These are phyloP conservation scores for Trichopus zeylanicus DNA, from an alignment of 116 monocot genomes.

Conservation along the genomic window DNA sequence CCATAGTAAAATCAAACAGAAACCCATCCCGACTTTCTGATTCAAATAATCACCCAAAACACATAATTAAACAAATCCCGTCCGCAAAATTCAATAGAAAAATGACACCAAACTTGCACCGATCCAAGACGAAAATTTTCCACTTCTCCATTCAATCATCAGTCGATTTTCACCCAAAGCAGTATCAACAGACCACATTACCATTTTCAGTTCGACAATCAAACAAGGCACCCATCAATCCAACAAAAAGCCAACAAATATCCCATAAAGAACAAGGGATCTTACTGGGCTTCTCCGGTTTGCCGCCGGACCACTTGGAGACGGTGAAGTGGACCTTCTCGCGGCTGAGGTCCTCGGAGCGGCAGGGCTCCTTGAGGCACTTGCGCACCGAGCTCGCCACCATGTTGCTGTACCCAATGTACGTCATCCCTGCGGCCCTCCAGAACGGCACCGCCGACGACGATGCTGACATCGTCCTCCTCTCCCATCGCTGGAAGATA, in stretches of 20 bases:
- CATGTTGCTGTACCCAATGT: conserved; percentile 96
- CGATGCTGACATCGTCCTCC: conserved; percentile 13
- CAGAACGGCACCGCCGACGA: conserved; percentile 88
- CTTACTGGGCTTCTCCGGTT: conserved; percentile 86
- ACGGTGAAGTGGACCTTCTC: conserved; percentile 96
- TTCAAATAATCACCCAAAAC: too few species aligned
- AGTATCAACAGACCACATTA: too few species aligned
- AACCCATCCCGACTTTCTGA: too few species aligned
- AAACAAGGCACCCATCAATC: too few species aligned
- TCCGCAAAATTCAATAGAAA: too few species aligned
- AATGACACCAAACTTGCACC: too few species aligned
- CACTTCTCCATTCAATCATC: too few species aligned
- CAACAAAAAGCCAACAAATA: neutral
- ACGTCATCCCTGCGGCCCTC: conserved; percentile 97
- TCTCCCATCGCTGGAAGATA: too few species aligned
- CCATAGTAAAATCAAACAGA: too few species aligned
- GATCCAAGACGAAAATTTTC: too few species aligned
- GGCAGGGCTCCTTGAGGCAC: conserved; percentile 96
- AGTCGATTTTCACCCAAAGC: too few species aligned
- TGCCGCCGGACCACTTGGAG: conserved; percentile 78
- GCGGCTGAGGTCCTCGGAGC: conserved; percentile 63
- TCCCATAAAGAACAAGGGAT: neutral
- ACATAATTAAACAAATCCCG: too few species aligned
- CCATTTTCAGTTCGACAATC: neutral
- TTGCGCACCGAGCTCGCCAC: conserved; percentile 74